Conservation (phyloP, 2,329 filamentous ascomycete genomes). For the Arthrobotrys iridis region DNA sequence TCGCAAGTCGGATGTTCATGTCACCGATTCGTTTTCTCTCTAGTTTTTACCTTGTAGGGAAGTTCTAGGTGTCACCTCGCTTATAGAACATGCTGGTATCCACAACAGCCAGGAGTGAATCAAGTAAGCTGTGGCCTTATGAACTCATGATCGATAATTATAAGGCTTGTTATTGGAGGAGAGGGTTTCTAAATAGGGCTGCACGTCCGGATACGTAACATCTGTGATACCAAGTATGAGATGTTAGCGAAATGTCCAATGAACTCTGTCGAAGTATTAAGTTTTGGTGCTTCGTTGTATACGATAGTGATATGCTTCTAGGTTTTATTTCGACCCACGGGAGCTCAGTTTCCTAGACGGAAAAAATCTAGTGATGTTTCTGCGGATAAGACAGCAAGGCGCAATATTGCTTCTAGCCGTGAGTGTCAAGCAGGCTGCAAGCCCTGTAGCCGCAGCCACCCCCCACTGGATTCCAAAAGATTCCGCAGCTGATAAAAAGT, state of each 20-base stretch:
- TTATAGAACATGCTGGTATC: slow-evolving; percentile 19
- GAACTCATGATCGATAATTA: slow-evolving; percentile 10
- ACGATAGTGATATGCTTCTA: background rate
- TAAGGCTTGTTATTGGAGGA: background rate
- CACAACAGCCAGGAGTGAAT: background rate
- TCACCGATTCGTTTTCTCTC: slow-evolving; percentile 12
- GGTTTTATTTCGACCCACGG: background rate
- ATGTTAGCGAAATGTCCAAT: background rate
- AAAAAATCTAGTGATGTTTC: slow-evolving; percentile 13
- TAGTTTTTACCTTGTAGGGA: slow-evolving; percentile 36
- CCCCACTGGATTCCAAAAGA: background rate
- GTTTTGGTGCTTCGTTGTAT: background rate
- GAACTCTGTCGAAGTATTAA: background rate
- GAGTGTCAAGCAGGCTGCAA: background rate
- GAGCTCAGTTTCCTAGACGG: background rate
- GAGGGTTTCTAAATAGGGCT: background rate
- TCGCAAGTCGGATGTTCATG: slow-evolving; percentile 45
- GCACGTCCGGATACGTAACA: background rate
- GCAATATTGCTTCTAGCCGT: background rate
- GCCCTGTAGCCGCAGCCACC: background rate
- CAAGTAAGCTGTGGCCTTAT: background rate
- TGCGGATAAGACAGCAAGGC: slow-evolving; percentile 48
- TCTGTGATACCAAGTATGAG: background rate
- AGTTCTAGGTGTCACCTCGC: slow-evolving; percentile 27
- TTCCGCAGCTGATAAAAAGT: background rate